Conservation (phyloP, 108 stramenopile genomes). For the Fragilaria crotonensis region DNA sequence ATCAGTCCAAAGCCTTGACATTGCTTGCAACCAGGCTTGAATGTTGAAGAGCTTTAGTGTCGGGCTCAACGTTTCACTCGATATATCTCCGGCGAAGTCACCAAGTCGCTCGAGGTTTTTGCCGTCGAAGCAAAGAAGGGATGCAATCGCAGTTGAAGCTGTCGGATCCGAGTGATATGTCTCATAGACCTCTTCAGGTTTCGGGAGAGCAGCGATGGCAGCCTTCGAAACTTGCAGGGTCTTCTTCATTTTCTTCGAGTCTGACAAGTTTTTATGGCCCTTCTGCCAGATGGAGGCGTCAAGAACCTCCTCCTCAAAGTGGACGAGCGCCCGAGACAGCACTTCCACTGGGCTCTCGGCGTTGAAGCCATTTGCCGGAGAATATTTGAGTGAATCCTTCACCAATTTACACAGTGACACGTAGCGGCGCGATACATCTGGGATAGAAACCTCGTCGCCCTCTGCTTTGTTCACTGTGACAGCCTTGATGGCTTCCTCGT, state of each 20-base stretch:
- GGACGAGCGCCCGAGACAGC: conserved; percentile 21
- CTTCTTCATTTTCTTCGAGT: conserved; percentile 9
- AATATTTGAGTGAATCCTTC: conserved; percentile 20
- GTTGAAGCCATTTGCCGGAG: conserved; percentile 8
- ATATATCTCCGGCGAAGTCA: conserved; percentile 21
- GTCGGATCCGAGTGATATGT: conserved; percentile 31
- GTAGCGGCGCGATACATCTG: conserved; percentile 14
- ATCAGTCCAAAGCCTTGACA: not conserved
- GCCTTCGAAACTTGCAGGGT: conserved; percentile 8
- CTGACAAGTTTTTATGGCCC: conserved; percentile 3
- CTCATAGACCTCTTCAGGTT: conserved; percentile 17
- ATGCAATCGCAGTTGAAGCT: conserved; percentile 28
- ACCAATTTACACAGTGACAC: conserved; percentile 19
- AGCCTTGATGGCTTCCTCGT: conserved; percentile 38
- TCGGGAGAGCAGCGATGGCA: conserved; percentile 23
- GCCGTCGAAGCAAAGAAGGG: conserved; percentile 38
- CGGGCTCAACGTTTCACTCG: conserved; percentile 21
- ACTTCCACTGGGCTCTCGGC: not conserved
- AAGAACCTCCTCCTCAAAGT: conserved; percentile 56
- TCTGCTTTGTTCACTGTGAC: not conserved
- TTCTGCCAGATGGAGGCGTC: conserved; percentile 50
- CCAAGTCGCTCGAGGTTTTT: conserved; percentile 12
- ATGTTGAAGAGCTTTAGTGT: conserved; percentile 20
- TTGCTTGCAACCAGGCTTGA: conserved; percentile 34
- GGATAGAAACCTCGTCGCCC: conserved; percentile 5